A percentile compares a stretch with the other conserved stretches of the same genome.
These are phyloP conservation scores for Mrakia gelida DNA, from an alignment of 768 basidiomycete genomes.

Conservation along the genomic window DNA sequence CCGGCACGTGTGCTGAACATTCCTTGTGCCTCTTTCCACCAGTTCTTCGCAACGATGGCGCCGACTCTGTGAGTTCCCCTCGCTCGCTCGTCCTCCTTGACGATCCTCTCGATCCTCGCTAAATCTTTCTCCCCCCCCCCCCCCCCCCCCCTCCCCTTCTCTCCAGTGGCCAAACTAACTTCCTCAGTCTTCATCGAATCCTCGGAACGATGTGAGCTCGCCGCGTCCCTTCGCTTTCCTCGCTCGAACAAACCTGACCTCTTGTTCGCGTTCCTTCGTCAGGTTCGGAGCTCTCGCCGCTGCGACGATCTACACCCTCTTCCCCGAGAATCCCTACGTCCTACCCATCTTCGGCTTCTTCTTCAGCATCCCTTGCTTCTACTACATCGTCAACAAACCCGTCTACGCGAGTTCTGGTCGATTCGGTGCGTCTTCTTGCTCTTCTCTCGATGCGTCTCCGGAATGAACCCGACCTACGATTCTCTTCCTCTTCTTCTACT, in stretches of 20 bases:
- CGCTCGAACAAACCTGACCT: too few species aligned
- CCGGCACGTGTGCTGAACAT: too few species aligned
- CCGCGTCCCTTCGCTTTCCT: background rate
- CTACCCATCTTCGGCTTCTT: constrained; percentile 76
- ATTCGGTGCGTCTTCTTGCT: constrained; percentile 49
- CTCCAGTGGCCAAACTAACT: constrained; percentile 64
- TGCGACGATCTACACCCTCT: constrained; percentile 63
- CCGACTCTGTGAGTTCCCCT: constrained; percentile 12
- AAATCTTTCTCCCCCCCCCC: background rate
- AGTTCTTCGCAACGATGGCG: constrained; percentile 32
- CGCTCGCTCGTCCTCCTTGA: background rate
- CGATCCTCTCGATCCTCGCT: background rate
- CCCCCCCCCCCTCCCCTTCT: background rate
- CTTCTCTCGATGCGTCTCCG: background rate
- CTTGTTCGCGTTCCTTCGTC: constrained; percentile 1
- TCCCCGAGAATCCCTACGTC: constrained; percentile 67
- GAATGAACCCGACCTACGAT: too few species aligned
- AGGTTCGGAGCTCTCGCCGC: constrained; percentile 78
- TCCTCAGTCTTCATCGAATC: constrained; percentile 73
- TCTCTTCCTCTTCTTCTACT: background rate
- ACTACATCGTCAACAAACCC: constrained; percentile 70
- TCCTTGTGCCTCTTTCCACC: background rate
- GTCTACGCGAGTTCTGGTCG: constrained; percentile 68
- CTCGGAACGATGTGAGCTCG: constrained; percentile 71
- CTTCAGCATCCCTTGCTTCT: constrained; percentile 91